Evolutionary conservation across 2,329 filamentous ascomycete species (phyloP), one percentile per base, ranked within the genome.

Genomic region (Ophiostoma perfectum): DNA sequence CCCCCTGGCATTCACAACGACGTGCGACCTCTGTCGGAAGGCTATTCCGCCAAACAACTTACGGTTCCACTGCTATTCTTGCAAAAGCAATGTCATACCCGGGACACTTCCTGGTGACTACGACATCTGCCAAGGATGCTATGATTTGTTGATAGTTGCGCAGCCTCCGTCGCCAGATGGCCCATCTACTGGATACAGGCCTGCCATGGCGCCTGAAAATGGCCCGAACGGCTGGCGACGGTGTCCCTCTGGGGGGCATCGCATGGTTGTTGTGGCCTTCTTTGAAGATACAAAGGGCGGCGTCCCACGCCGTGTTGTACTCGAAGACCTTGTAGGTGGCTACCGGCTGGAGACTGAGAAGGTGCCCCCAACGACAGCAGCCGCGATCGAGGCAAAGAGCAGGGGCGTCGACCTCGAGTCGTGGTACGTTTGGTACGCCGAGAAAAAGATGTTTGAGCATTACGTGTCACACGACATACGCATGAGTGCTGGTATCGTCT

Each of bases 231-330:
- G 93, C 3, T 97, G 94, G 94, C 84, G 93, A 11, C 84, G 93
- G 65, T 98, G 94, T 75, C 82, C 69, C 1, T 18, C 88, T 0
- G 83, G 84, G 58, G 90, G 90, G 5, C 94, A 98, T 75, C 86
- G 93, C 44, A 97, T 97, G 92, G 86, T 89, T 0, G 81, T 96
- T 11, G 81, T 96, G 11, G 89, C 87, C 0, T 97, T 94, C 74
- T 84, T 89, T 70, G 88, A 92, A 67, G 70, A 70, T n/a, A 42
- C 18, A 16, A 66, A 66, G 18, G 83, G 85, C 18, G 85, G 86
- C 38, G 90, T 90, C 0, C 88, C 90, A 73, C 83, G 86, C 70
- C 85, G 92, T 42, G 81, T 88, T 27, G 82, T 94, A 1, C 81
- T 90, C 6, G 81, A 85, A 42, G 91, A 94, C 64, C 78, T 93